Evolutionary conservation across 352 stramenopile species (phyloP).

Genomic region (Pythium oligandrum): DNA sequence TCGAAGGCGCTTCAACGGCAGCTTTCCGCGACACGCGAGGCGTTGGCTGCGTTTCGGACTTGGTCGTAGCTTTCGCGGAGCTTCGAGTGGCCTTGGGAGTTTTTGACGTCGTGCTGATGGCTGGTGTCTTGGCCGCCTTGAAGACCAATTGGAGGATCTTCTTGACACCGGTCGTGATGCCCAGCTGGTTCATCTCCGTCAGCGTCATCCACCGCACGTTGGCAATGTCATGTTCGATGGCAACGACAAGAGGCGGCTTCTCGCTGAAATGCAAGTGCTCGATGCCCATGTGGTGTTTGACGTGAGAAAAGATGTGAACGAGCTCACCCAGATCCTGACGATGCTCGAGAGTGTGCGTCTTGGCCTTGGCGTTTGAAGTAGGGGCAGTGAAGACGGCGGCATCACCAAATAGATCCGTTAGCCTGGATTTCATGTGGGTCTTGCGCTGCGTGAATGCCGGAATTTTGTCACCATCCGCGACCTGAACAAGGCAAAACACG

Average conservation of each 20-base stretch:
- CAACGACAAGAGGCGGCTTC: slow-evolving; percentile 13
- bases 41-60: slow-evolving; percentile 14
- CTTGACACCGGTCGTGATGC: slow-evolving; percentile 86
- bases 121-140: slow-evolving; percentile 2
- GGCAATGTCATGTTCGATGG: slow-evolving; percentile 2
- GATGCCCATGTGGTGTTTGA: slow-evolving; percentile 89
- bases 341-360: slow-evolving; percentile 19
- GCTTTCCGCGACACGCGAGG: slow-evolving; percentile 16
- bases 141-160: slow-evolving; percentile 75
- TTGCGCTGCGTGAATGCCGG: slow-evolving; percentile 59
- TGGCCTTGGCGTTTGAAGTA: slow-evolving; percentile 1
- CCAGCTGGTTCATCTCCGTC: slow-evolving; percentile 63
- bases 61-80: slow-evolving; percentile 10
- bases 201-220: slow-evolving; percentile 70
- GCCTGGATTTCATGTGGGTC: slow-evolving; percentile 36
- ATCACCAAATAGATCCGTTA: slow-evolving; percentile 34
- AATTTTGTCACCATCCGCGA: slow-evolving; percentile 51
- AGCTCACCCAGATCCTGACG: slow-evolving; percentile 58
- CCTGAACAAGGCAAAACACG: too few relatives aligned
- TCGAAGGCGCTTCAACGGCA: slow-evolving; percentile 31
- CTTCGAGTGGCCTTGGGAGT: background rate
- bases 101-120: background rate
- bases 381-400: slow-evolving; percentile 10
- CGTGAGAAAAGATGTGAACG: slow-evolving; percentile 87
- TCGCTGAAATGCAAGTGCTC: slow-evolving; percentile 69